Base-by-base conservation (phyloP, 2,329 filamentous ascomycete species). In the Trichoderma aggressivum region DNA sequence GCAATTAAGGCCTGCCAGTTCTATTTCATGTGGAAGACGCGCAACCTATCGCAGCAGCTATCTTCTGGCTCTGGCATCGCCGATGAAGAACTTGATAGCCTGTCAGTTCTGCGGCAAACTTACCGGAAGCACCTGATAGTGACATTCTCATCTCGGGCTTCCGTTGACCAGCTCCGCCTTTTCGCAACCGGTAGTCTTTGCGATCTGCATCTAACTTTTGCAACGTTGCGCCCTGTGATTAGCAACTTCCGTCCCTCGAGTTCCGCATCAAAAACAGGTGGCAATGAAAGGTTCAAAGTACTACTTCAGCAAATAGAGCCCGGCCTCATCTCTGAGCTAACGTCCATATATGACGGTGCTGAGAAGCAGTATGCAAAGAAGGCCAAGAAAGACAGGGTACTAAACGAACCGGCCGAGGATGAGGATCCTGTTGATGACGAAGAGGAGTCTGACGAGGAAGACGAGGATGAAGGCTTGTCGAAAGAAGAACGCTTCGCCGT, bases 21-120 rank as follows among this genome's bases (percentile, higher is more conserved):
- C 81, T 98, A 98, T 82, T 97, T 98, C 79, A 93, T 97, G 89
- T 99, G 96, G 96, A 95, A 96, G 78, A 87, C 92, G 26, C 88
- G 89, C 67, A 84, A 86, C 66, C 77, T 93, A 72, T 84, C 85
- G 73, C 83, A 86, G 68, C 80, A 86, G 18, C 80, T 93, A 43
- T 82, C 85, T 18, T 84, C 85, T 30, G 86, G 89, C 56, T 85
- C 84, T 5, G 86, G 82, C 66, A 80, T 93, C 69, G 77, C 88
- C 1, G 84, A 88, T 63, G 80, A 83, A 7, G 87, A 89, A 8
- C 83, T 94, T 34, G 88, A 92, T 75, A 81, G 86, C 26, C 82
- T 91, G n/a, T 85, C 86, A 8, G 76, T 84, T 8, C 80, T 87
- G 73, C 87, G 88, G 67, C 85, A 86, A 70, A 82, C 84, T 1